phyloP scores from a whole-genome alignment of 176 grass and related monocot species.

The Lolium perenne region DNA sequence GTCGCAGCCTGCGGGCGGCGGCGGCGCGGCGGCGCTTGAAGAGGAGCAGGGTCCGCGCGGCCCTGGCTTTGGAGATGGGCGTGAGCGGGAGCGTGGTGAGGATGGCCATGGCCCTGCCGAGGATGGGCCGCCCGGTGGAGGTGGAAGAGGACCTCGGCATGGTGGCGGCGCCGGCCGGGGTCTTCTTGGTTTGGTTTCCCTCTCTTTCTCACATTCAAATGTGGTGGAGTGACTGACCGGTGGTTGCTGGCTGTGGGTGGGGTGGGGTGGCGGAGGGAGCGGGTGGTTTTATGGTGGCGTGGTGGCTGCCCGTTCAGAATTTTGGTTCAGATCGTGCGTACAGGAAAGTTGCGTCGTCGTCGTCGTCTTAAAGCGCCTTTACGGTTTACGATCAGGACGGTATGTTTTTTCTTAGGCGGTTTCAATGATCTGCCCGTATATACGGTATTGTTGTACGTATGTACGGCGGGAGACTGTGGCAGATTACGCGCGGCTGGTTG shows the following conservation, averaged over 20 bases:
- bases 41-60: constrained; percentile 52
- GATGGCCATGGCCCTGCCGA: constrained; percentile 64
- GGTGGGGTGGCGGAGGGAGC: too few species aligned
- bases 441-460: too few species aligned
- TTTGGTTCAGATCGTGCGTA: background rate
- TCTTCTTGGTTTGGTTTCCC: constrained; percentile 42
- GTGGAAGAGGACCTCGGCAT: constrained; percentile 49
- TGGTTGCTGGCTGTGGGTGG: constrained; percentile 29
- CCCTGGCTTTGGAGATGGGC: constrained; percentile 57
- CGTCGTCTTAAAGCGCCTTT: background rate
- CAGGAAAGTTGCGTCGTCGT: background rate
- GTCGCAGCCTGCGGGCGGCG: constrained; percentile 38
- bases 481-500: background rate
- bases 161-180: background rate
- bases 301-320: background rate
- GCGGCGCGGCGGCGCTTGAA: constrained; percentile 55
- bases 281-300: constrained; percentile 53
- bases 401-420: too few species aligned
- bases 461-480: too few species aligned
- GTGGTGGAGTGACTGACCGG: background rate
- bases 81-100: constrained; percentile 52
- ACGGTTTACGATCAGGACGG: too few species aligned
- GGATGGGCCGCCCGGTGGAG: constrained; percentile 15
- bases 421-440: too few species aligned
- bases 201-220: constrained; percentile 79